Evolutionary conservation across 2,329 filamentous ascomycete genomes (phyloP), one percentile per base, ranked within the genome.

Genomic region (Colletotrichum shisoi): DNA sequence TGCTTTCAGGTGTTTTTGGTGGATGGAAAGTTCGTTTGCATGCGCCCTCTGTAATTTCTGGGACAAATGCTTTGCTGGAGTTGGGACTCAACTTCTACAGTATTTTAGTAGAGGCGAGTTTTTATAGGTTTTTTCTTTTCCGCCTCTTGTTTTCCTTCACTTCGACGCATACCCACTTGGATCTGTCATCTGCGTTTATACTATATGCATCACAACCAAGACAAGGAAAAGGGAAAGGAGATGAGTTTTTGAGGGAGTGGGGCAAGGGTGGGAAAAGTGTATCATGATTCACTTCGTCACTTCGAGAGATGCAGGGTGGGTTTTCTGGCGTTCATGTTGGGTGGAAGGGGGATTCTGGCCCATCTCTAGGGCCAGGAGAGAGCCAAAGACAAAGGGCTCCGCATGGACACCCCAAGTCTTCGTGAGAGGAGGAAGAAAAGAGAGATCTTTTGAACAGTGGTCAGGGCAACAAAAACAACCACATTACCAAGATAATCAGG

Each of bases 111-210:
- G 48, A 34, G 57, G 62, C 46, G 45, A 37, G 49, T 19, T 51
- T 48, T 34, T 34, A 9, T 9, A 9, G 31, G 31, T 7, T 31
- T 31, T 8, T 34, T 9, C 13, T 42, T 63, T 57, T 40, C 56
- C 62, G 61, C 46, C 57, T 62, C 57, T 67, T 40, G 45, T 67
- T 67, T 67, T 45, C 7, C 27, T 67, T 68, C 66, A 67, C 62
- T 66, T 62, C 51, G 44, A 67, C 27, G 63, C 66, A 68, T 68
- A 66, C 63, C 66, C 66, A 53, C 61, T 62, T 65, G 66, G 63
- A 66, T 68, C 62, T 63, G 57, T 66, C 66, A 67, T 58, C 57
- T 67, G 66, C 66, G 57, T 65, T 65, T 65, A 68, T 68, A 68
- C 45, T 68, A 68, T 67, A 68, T 62, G 57, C 62, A 66, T 66